phyloP scores from a whole-genome alignment of 768 basidiomycete species.

The Phaffia tasmanica region DNA sequence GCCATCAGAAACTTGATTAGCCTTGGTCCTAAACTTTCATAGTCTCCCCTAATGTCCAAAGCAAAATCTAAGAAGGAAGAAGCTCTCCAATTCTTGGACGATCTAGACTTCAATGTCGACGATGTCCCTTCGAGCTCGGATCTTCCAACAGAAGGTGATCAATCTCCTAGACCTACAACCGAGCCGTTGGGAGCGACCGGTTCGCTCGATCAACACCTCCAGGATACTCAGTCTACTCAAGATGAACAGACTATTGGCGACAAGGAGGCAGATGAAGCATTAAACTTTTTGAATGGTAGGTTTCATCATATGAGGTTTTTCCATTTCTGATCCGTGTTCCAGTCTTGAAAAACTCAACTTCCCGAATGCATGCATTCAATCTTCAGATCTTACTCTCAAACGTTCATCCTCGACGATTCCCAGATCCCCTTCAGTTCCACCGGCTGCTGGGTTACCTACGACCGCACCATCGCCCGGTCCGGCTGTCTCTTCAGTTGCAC shows the following conservation, averaged over 20 bases:
- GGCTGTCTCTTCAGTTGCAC: background rate
- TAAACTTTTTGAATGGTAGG: constrained; percentile 22
- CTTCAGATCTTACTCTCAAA: background rate
- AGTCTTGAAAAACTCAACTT: background rate
- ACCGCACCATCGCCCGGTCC: background rate
- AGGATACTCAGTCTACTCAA: background rate
- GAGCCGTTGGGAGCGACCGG: background rate
- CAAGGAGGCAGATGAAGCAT: constrained; percentile 24
- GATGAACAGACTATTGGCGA: constrained; percentile 5
- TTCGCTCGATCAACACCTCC: background rate
- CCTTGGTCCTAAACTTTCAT: no score
- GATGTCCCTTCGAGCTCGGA: constrained; percentile 28
- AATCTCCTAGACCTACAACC: constrained; percentile 20
- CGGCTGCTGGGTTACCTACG: constrained; percentile 22
- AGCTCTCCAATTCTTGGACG: constrained; percentile 84
- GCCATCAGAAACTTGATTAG: no score
- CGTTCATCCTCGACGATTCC: background rate
- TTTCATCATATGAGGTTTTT: background rate
- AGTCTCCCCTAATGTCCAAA: no score
- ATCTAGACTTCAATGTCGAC: constrained; percentile 65
- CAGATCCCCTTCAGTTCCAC: constrained; percentile 11
- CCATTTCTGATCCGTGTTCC: background rate
- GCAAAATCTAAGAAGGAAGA: constrained; percentile 41
- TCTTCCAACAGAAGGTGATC: constrained; percentile 11
- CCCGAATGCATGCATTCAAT: background rate